Conservation (phyloP, 2,329 filamentous ascomycete genomes). For the Aspergillus fumigatus region DNA sequence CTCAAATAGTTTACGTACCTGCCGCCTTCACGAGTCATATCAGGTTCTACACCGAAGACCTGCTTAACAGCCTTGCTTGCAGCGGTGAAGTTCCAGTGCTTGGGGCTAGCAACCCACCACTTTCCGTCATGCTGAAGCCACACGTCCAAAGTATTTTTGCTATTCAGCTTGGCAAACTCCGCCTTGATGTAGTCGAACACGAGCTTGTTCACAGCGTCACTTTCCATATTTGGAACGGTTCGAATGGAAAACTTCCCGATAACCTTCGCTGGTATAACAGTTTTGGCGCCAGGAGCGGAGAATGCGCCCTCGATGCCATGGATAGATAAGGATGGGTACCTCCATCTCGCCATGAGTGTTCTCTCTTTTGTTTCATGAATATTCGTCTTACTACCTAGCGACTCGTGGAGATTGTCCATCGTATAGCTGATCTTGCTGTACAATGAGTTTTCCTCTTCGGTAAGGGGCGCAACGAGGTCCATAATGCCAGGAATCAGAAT, state of each 20-base stretch:
- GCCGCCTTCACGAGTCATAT: constrained; percentile 94
- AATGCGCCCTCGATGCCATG: constrained; percentile 96
- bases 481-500: constrained; percentile 92
- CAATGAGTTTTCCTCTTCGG: constrained; percentile 78
- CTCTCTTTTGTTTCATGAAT: constrained; percentile 85
- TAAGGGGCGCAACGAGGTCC: constrained; percentile 87
- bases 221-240: constrained; percentile 96
- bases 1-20: constrained; percentile 49
- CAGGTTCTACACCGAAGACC: constrained; percentile 88
- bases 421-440: constrained; percentile 90
- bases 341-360: constrained; percentile 94
- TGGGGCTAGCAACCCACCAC: constrained; percentile 97
- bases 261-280: constrained; percentile 96
- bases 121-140: constrained; percentile 85
- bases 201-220: constrained; percentile 76
- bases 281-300: constrained; percentile 90
- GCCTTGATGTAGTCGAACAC: constrained; percentile 81
- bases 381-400: constrained; percentile 80
- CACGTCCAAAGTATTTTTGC: constrained; percentile 86
- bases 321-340: constrained; percentile 86
- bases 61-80: constrained; percentile 94
- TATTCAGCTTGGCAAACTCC: constrained; percentile 78
- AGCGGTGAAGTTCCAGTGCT: constrained; percentile 98
- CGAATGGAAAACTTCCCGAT: constrained; percentile 98
- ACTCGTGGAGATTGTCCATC: constrained; percentile 92